Base-by-base conservation (phyloP, 2,329 filamentous ascomycete genomes). In the Trichoderma sp. region DNA sequence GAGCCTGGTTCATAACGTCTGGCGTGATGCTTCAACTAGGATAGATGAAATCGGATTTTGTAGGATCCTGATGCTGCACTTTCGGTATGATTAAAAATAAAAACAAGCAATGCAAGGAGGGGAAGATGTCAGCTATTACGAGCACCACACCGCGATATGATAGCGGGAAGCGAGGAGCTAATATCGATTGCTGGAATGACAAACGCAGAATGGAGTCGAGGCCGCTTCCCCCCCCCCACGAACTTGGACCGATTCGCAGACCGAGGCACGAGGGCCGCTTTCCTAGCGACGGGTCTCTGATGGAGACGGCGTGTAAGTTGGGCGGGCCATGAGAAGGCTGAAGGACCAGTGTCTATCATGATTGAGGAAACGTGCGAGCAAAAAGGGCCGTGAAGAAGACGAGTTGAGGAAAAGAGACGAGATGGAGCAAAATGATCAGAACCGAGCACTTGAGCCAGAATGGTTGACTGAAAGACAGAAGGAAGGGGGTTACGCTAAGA, bases 221-320 rank as follows among this genome's bases (percentile, higher is more conserved):
- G 51, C 54, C 37, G 34, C 54, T 39, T 39, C 63, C 63, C 63
- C 26, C 26, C 26, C 26, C 63, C 32, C 63, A 66, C 63, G 54
- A 66, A 49, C 63, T 66, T 66, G 63, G 54, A 59, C 63, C 54
- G 63, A 66, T 66, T 59, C 39, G 63, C 39, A 66, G 63, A 66
- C 63, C 63, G 54, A 66, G 51, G 39, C 39, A 59, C 60, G 55
- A 66, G 37, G 52, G 54, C 28, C 60, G 46, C 37, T 16, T 14
- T 56, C 51, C 30, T n/a, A 54, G 26, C 30, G 43, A 39, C 60
- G 32, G 32, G 49, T 14, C 32, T 54, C 8, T 64, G n/a, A 59
- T 59, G 56, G 56, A 59, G 43, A 56, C 56, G 11, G 10, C 26
- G 26, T 32, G 54, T n/a, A 66, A 34, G 37, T n/a, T 49, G 46